Base-by-base conservation (phyloP, 1,139 yeast species). In the Blastobotrys serpentis region DNA sequence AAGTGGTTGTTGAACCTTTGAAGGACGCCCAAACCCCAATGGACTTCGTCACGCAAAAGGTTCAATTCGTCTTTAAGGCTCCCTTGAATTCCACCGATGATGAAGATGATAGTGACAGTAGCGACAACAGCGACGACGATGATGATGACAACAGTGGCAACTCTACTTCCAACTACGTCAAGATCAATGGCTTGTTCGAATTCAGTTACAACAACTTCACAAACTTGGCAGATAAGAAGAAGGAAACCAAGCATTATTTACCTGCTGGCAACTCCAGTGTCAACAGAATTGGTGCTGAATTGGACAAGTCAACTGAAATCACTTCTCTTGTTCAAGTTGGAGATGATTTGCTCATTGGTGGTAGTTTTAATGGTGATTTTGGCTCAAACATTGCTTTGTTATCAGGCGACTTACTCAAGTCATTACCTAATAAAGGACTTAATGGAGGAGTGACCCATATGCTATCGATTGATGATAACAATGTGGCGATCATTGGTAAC, bases 181-280 rank as follows among this genome's bases (percentile, higher is more conserved):
- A 38, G 4, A 61, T 89, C 48, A 84, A 85, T 63, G 94, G 95
- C 1, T 61, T 92, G 38, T 87, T 90, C 63, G 97, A 92, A 67
- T 92, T 84, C 66, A 81, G 88, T 0, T 69, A 82, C 43, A 70
- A 78, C 2, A 88, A 89, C 63, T 87, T 86, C 62, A 71, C 92
- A 0, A 56, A 63, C 11, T 62, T 65, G 19, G 60, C 63, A 4
- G 22, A 1, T 58, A 65, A 8, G 25, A 19, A 36, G 21, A 38
- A 38, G 36, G 61, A 64, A 38, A 67, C 71, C 52, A 51, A 68
- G 52, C 49, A 70, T 60, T 21, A 58, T 56, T 33, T 70, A 63
- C 76, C 74, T 49, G 78, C 86, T 41, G 87, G 89, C 0, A 81
- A 85, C 59, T 81, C 94, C 0, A 70, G 86, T 0, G 68, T 90